phyloP scores from a whole-genome alignment of 2,329 filamentous ascomycete species.

The Colletotrichum acutatum region DNA sequence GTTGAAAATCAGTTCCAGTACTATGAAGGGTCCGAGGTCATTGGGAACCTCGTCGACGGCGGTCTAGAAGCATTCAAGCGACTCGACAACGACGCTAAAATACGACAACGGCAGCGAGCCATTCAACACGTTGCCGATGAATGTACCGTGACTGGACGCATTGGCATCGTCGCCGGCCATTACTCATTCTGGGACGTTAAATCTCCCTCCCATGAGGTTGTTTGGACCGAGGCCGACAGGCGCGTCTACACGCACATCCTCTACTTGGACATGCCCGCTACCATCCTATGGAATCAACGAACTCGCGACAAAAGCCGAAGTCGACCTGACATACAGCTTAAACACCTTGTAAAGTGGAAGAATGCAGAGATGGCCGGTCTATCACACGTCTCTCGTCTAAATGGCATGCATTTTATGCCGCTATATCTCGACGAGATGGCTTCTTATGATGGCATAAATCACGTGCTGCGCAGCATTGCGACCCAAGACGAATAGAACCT shows the following conservation, averaged over 20 bases:
- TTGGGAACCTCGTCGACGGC: constrained; percentile 54
- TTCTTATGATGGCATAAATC: constrained; percentile 37
- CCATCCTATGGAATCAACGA: constrained; percentile 51
- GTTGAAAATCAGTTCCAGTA: constrained; percentile 51
- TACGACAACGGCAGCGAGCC: constrained; percentile 52
- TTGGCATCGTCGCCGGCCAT: constrained; percentile 65
- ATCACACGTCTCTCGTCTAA: constrained; percentile 52
- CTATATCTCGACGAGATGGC: constrained; percentile 35
- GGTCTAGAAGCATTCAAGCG: constrained; percentile 60
- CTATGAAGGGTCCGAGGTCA: constrained; percentile 63
- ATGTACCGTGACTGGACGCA: constrained; percentile 45
- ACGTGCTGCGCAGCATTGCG: constrained; percentile 50
- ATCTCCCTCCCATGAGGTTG: constrained; percentile 38
- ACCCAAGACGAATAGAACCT: constrained; percentile 54
- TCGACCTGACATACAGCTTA: constrained; percentile 45
- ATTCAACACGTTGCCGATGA: constrained; percentile 55
- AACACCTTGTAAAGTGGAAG: constrained; percentile 60
- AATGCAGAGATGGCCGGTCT: constrained; percentile 55
- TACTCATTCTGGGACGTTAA: constrained; percentile 63
- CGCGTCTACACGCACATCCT: constrained; percentile 66
- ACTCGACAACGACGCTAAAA: constrained; percentile 49
- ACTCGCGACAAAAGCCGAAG: constrained; percentile 47
- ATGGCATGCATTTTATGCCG: constrained; percentile 59
- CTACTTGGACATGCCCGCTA: constrained; percentile 58
- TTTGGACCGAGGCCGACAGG: constrained; percentile 58